These are phyloP conservation scores for Dothiorella sarmentorum DNA, from an alignment of 2,329 filamentous ascomycete genomes.

Conservation along the genomic window DNA sequence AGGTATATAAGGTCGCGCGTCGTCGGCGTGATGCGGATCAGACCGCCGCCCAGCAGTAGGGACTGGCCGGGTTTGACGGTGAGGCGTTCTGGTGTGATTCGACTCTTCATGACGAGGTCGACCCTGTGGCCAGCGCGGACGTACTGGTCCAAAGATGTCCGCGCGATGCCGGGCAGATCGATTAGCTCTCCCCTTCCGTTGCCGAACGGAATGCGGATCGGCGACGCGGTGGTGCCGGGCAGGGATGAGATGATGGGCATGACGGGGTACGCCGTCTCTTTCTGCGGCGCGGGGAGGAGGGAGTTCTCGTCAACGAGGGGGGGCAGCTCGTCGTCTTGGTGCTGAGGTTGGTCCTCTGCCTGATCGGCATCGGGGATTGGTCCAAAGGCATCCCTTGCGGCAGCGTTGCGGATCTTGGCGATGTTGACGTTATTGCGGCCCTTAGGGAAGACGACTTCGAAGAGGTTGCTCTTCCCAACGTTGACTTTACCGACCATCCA, in stretches of 20 bases:
- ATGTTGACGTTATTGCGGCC: conserved; percentile 37
- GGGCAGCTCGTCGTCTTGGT: not conserved
- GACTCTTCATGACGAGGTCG: conserved; percentile 73
- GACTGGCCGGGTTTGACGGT: conserved; percentile 74
- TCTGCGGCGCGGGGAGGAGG: conserved; percentile 72
- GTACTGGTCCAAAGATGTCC: conserved; percentile 67
- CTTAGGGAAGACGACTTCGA: conserved; percentile 85
- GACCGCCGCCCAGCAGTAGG: conserved; percentile 72
- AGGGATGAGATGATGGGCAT: conserved; percentile 85
- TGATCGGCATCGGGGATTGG: no score
- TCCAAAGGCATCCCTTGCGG: conserved; percentile 26
- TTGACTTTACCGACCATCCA: conserved; percentile 99
- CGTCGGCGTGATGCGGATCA: conserved; percentile 81
- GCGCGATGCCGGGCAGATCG: conserved; percentile 81
- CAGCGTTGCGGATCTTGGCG: conserved; percentile 33
- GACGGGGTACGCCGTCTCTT: conserved; percentile 70
- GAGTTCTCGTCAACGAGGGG: conserved; percentile 29
- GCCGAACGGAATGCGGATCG: conserved; percentile 89
- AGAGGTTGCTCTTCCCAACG: conserved; percentile 91
- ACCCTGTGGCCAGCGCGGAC: conserved; percentile 64
- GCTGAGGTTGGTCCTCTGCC: not conserved
- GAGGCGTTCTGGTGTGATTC: conserved; percentile 69
- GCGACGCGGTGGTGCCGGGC: conserved; percentile 90
- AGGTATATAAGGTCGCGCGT: conserved; percentile 65
- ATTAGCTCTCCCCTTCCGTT: conserved; percentile 84